Conservation (phyloP, 2,329 filamentous ascomycete genomes). For the Aaosphaeria pasadenensis region DNA sequence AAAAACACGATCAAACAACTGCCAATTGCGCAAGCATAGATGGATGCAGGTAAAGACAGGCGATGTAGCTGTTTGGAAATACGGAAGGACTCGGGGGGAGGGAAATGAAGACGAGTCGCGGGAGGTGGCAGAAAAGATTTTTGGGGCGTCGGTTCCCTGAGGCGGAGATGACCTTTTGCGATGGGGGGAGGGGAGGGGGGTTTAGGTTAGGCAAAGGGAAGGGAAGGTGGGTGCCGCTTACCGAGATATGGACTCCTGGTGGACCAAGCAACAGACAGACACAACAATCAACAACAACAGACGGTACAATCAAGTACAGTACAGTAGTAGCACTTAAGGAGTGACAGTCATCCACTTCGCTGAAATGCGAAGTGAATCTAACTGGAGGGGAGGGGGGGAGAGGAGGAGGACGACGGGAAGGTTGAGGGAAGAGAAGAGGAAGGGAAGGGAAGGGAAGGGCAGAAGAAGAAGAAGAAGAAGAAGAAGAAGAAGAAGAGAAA, state of each 20-base stretch:
- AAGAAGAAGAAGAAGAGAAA: background rate
- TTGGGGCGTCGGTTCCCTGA: conserved; percentile 23
- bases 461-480: conserved; percentile 7
- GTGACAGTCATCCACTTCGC: conserved; percentile 28
- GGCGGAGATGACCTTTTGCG: conserved; percentile 18
- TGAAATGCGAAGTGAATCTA: conserved; percentile 19
- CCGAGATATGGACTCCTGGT: conserved; percentile 19
- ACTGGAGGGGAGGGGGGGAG: conserved; percentile 13
- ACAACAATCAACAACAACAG: conserved; percentile 4
- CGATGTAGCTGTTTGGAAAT: conserved; percentile 3
- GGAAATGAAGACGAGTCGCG: conserved; percentile 23
- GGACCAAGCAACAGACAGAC: background rate
- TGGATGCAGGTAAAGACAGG: conserved; percentile 15
- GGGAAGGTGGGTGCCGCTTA: conserved; percentile 24
- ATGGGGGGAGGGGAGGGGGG: conserved; percentile 2
- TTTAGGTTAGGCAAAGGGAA: background rate
- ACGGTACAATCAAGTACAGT: background rate
- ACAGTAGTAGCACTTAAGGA: conserved; percentile 17
- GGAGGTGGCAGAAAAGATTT: conserved; percentile 30
- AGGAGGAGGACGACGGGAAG: conserved; percentile 17
- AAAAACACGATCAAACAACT: conserved; percentile 9
- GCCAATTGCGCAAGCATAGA: conserved; percentile 18
- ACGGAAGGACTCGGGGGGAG: conserved; percentile 18
- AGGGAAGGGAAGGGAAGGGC: background rate
- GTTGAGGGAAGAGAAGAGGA: conserved; percentile 17